A percentile compares a stretch with the other conserved stretches of the same genome.
These are phyloP conservation scores for Ceratocystiopsis sp. DNA, from an alignment of 2,329 filamentous ascomycete genomes.

Conservation along the genomic window DNA sequence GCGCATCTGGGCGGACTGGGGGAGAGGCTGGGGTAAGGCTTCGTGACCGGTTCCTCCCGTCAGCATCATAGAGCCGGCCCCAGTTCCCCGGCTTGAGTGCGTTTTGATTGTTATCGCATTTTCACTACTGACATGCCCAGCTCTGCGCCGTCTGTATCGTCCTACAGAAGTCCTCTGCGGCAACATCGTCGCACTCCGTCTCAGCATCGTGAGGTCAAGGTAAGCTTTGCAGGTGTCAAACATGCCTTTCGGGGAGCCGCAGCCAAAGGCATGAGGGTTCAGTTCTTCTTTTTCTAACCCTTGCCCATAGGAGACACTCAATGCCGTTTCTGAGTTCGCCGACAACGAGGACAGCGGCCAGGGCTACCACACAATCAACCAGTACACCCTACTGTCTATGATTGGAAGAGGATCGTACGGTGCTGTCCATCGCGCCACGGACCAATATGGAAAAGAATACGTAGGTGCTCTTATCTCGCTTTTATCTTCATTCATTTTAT, in stretches of 20 bases:
- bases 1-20: too few species aligned
- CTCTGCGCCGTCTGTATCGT: slow-evolving; percentile 23
- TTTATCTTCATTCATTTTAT: neutral
- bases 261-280: neutral
- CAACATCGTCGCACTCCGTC: slow-evolving; percentile 42
- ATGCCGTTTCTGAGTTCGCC: slow-evolving; percentile 73
- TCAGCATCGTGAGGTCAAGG: slow-evolving; percentile 40
- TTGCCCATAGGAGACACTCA: slow-evolving; percentile 58
- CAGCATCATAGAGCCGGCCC: too few species aligned
- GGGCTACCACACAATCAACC: slow-evolving; percentile 77
- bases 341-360: slow-evolving; percentile 70
- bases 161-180: slow-evolving; percentile 35
- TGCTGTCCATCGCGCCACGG: slow-evolving; percentile 73
- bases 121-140: slow-evolving; percentile 13
- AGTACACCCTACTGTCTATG: slow-evolving; percentile 86
- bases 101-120: too few species aligned
- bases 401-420: slow-evolving; percentile 96
- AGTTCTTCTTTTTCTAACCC: neutral
- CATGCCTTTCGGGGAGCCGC: neutral
- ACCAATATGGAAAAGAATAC: slow-evolving; percentile 87
- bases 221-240: slow-evolving; percentile 13
- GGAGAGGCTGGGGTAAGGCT: too few species aligned
- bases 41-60: too few species aligned
- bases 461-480: slow-evolving; percentile 32
- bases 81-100: too few species aligned